Conservation (phyloP, 495 filamentous ascomycete species). For the Penicillium manginii region DNA sequence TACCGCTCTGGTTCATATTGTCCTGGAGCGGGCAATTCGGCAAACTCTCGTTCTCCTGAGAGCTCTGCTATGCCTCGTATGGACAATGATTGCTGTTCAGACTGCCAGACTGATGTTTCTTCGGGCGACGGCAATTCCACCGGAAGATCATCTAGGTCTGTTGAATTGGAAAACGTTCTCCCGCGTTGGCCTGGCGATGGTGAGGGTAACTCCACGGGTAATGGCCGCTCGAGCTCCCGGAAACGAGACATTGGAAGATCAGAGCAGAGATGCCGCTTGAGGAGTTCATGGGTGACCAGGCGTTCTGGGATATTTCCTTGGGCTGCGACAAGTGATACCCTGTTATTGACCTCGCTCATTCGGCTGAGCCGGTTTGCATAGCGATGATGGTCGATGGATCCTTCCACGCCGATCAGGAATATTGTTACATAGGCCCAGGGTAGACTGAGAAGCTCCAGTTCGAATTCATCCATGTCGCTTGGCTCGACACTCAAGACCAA, state of each 20-base stretch:
- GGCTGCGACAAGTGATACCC: slow-evolving; percentile 53
- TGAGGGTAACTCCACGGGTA: slow-evolving; percentile 7
- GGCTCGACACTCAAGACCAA: slow-evolving; percentile 51
- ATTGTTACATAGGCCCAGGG: slow-evolving; percentile 54
- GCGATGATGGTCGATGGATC: slow-evolving; percentile 52
- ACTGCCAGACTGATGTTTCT: slow-evolving; percentile 11
- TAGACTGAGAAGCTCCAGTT: slow-evolving; percentile 48
- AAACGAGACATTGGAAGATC: slow-evolving; percentile 49
- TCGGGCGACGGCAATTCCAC: slow-evolving; percentile 15
- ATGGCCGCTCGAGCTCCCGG: slow-evolving; percentile 28
- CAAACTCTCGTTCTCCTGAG: slow-evolving; percentile 5
- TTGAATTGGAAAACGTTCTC: background rate
- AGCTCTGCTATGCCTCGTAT: slow-evolving; percentile 7
- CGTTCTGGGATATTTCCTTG: slow-evolving; percentile 52
- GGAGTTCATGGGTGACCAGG: slow-evolving; percentile 50
- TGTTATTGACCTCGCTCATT: slow-evolving; percentile 51
- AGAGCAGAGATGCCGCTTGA: slow-evolving; percentile 52
- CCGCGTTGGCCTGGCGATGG: background rate
- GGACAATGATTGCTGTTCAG: background rate
- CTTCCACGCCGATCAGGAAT: slow-evolving; percentile 53
- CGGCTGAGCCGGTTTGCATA: slow-evolving; percentile 52
- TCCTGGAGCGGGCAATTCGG: slow-evolving; percentile 12
- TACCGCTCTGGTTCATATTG: background rate
- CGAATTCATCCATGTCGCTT: slow-evolving; percentile 55
- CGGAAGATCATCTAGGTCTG: slow-evolving; percentile 3